phyloP scores from a whole-genome alignment of 169 alveolate species.

The Cardiosporidium cionae region DNA sequence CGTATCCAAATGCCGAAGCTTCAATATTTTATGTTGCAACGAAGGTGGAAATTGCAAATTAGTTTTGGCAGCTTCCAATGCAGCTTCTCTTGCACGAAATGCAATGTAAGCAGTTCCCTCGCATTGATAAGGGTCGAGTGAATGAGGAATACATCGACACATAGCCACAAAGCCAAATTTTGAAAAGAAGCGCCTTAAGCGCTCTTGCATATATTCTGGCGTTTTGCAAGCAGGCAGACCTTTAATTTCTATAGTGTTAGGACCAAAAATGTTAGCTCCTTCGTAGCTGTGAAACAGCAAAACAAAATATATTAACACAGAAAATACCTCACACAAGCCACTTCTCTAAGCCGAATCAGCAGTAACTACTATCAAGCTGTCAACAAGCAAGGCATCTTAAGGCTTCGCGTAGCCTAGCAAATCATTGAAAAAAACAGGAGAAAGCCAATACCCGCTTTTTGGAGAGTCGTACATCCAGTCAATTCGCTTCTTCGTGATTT shows the following conservation, averaged over 20 bases:
- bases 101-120: slow-evolving; percentile 64
- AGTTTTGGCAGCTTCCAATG: slow-evolving; percentile 42
- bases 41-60: slow-evolving; percentile 57
- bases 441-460: background rate
- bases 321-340: too few relatives aligned
- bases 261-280: slow-evolving; percentile 45
- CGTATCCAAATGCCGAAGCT: slow-evolving; percentile 59
- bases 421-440: background rate
- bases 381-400: too few relatives aligned
- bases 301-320: too few relatives aligned
- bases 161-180: slow-evolving; percentile 63
- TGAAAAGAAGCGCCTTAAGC: slow-evolving; percentile 62
- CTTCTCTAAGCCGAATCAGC: too few relatives aligned
- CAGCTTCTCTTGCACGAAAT: slow-evolving; percentile 32
- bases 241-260: slow-evolving; percentile 56
- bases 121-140: slow-evolving; percentile 75
- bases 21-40: slow-evolving; percentile 51
- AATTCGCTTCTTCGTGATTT: background rate
- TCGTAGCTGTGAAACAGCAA: too few relatives aligned
- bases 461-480: background rate
- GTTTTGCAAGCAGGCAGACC: slow-evolving; percentile 69
- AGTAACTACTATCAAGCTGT: too few relatives aligned
- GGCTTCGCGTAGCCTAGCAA: background rate
- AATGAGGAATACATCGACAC: slow-evolving; percentile 63
- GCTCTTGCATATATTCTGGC: slow-evolving; percentile 77